Conservation (phyloP, 768 basidiomycete genomes). For the Wakefieldia striispora region DNA sequence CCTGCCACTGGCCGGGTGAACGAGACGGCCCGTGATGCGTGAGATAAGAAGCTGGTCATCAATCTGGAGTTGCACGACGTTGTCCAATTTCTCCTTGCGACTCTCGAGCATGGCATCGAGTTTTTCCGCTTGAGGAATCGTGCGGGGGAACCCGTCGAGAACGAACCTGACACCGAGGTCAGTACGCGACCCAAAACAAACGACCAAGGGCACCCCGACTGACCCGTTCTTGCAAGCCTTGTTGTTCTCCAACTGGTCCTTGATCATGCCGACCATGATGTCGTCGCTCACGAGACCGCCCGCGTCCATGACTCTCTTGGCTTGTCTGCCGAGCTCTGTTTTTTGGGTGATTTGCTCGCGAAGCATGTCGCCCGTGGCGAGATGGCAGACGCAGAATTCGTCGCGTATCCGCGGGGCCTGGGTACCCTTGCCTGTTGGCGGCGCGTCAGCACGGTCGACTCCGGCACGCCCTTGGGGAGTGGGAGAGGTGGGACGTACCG, state of each 20-base stretch:
- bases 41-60: slow-evolving; percentile 95
- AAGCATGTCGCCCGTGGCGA: slow-evolving; percentile 99
- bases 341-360: slow-evolving; percentile 88
- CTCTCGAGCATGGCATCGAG: slow-evolving; percentile 85
- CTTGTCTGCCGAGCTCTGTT: slow-evolving; percentile 84
- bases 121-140: slow-evolving; percentile 94
- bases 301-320: slow-evolving; percentile 97
- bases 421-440: slow-evolving; percentile 87
- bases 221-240: slow-evolving; percentile 93
- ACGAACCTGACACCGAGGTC: slow-evolving; percentile 67
- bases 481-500: slow-evolving; percentile 48
- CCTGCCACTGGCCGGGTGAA: slow-evolving; percentile 86
- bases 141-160: slow-evolving; percentile 98
- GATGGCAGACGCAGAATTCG: slow-evolving; percentile 94
- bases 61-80: slow-evolving; percentile 89
- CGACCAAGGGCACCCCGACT: slow-evolving; percentile 31
- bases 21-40: slow-evolving; percentile 93
- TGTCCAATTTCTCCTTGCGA: slow-evolving; percentile 86
- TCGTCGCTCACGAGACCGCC: slow-evolving; percentile 96
- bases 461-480: neutral
- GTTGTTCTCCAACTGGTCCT: slow-evolving; percentile 92
- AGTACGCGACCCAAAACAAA: neutral
- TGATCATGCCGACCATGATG: slow-evolving; percentile 97
- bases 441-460: neutral
- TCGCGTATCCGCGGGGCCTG: slow-evolving; percentile 93